phyloP scores from a whole-genome alignment of 176 grass and related monocot species.

The Avena eriantha region DNA sequence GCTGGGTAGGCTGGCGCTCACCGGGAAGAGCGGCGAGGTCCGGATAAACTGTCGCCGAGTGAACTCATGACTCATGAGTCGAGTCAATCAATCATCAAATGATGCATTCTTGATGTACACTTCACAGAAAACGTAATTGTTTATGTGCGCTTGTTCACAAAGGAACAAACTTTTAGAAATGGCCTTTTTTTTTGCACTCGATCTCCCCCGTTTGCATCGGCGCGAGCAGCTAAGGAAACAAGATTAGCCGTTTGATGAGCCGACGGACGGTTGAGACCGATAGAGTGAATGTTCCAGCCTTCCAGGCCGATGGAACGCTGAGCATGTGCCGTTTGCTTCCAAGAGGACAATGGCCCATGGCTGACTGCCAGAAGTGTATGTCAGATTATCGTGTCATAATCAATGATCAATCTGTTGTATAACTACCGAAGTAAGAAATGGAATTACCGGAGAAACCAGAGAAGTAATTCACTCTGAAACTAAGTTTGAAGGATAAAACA shows the following conservation, averaged over 20 bases:
- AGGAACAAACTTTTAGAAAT: not conserved
- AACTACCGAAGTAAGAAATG: too few species aligned
- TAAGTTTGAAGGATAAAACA: too few species aligned
- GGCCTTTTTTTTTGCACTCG: not conserved
- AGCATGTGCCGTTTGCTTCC: not conserved
- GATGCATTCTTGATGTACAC: not conserved
- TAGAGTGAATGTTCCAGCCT: not conserved
- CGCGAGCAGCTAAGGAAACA: not conserved
- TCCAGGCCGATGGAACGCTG: not conserved
- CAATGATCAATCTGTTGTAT: too few species aligned
- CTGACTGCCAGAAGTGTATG: not conserved
- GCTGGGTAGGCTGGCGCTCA: constrained; percentile 53
- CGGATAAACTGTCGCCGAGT: constrained; percentile 67
- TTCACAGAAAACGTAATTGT: not conserved
- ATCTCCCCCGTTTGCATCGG: not conserved
- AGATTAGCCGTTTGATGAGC: not conserved
- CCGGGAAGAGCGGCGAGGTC: constrained; percentile 55
- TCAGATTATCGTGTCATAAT: not conserved
- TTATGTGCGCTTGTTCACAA: not conserved
- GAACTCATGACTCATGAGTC: constrained; percentile 40
- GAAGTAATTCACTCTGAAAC: too few species aligned
- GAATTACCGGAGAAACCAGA: too few species aligned
- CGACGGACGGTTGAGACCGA: not conserved
- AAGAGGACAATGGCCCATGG: not conserved
- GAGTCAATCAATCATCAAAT: not conserved